phyloP scores from a whole-genome alignment of 306 rosid genomes.

The Rubus idaeus region DNA sequence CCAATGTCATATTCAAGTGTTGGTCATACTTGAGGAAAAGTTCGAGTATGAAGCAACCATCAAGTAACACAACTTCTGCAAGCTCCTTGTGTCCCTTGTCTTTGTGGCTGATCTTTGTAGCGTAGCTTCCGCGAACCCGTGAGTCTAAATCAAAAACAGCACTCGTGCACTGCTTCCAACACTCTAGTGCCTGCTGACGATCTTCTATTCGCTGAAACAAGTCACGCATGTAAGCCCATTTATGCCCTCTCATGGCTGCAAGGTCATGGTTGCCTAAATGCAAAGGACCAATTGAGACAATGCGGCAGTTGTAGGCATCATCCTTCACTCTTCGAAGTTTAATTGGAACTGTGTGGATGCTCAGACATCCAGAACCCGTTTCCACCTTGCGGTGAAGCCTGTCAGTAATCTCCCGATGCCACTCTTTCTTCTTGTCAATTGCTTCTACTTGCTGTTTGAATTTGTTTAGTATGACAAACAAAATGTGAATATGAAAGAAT shows the following conservation, averaged over 20 bases:
- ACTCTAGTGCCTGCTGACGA: not conserved
- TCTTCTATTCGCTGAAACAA: constrained; percentile 6
- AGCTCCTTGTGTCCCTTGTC: not conserved
- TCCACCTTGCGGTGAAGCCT: constrained; percentile 7
- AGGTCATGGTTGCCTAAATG: constrained; percentile 3
- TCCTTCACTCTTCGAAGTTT: constrained; percentile 8
- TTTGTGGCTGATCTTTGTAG: not conserved
- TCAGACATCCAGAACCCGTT: not conserved
- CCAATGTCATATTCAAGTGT: constrained; percentile 2
- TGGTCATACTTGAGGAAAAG: not conserved
- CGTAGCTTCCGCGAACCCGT: not conserved
- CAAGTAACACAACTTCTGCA: constrained; percentile 1
- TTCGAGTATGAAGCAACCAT: not conserved
- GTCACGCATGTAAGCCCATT: not conserved
- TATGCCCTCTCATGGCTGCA: not conserved
- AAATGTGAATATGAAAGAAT: not conserved
- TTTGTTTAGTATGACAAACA: not conserved
- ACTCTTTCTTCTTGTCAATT: not conserved
- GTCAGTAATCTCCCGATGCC: constrained; percentile 2
- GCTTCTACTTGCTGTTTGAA: constrained; percentile 2
- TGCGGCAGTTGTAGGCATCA: constrained; percentile 4
- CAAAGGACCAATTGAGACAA: not conserved
- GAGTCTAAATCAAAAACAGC: not conserved
- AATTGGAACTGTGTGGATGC: not conserved
- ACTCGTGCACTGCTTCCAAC: not conserved